Evolutionary conservation across 495 filamentous ascomycete species (phyloP), one percentile per base, ranked within the genome.

Genomic region (Chaetomium cochliodes): DNA sequence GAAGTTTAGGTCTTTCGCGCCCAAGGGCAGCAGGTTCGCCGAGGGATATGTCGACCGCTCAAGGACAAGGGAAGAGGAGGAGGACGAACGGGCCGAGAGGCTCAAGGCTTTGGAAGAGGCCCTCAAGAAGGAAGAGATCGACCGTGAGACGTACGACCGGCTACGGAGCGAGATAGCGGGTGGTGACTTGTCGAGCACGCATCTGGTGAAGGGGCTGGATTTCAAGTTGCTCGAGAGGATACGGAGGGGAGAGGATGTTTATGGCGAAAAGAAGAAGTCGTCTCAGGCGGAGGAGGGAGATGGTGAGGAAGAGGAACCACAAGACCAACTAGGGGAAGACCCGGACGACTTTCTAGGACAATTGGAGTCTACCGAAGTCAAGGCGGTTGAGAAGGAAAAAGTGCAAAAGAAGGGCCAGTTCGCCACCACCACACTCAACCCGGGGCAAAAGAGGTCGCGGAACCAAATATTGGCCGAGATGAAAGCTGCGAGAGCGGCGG

Each of bases 181-280:
- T 3, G 93, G 92, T 6, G 91, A 96, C 72, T 72, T 92, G 33
- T 76, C 77, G 3, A 89, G 87, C 69, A 93, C 90, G 42, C 90
- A 96, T 82, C 77, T 97, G 70, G 87, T 97, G 37, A 98, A 97
- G 76, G 94, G 94, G 2, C 76, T 98, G 63, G 96, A 98, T 76
- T 89, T 88, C 70, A 87, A 87, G 74, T 76, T 98, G 22, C 77
- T 98, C 54, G 86, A 88, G 74, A 82, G 89, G 70, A 82, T 92
- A 33, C 83, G 81, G 68, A 85, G 81, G 57, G 91, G 90, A 6
- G 91, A 93, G 74, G 87, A 93, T 79, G 82, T 93, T 16, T 82
- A 83, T 65, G 67, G 61, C 33, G 77, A 76, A 25, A 69, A 68
- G 7, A 64, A 68, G 62, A 26, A 72, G 72, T 12, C 61, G 11